Evolutionary conservation across 2,329 filamentous ascomycete species (phyloP), one percentile per base, ranked within the genome.

Genomic region (Colletotrichum cordylinicola): DNA sequence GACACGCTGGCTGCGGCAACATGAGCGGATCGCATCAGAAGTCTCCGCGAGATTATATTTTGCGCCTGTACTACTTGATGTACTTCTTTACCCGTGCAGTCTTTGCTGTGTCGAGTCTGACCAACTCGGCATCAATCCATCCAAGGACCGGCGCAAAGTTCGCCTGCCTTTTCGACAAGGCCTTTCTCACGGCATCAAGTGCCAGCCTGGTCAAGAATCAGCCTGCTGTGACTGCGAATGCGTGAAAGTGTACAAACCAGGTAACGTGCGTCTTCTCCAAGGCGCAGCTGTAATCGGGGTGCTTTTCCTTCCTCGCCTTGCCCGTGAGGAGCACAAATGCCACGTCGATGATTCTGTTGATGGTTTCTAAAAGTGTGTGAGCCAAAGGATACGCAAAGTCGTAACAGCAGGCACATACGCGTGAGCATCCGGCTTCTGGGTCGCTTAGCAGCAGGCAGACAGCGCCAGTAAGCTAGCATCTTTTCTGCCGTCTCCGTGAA

Each of bases 401-500:
- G 9, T 8, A 35, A 21, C 8, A 9, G 18, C 6, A 13, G 8
- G 8, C 15, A 84, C 91, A 83, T 85, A 93, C 92, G 90, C 86
- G 87, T 93, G 37, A 96, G 84, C n/a, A 98, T 83, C 35, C 82
- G 84, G 5, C 87, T 81, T 8, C 88, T 83, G 4, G 94, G 94
- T 78, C 90, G 91, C 79, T 89, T 90, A 6, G 81, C 79, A 39
- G 80, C 82, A 3, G 90, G 88, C 37, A 98, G 86, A 74, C 91
- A 92, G 9, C 88, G 86, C 8, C 86, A 82, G 78, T 93, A 93
- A 0, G 89, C 90, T 89, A 89, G 92, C 86, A 91, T 91, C 85
- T 96, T 98, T 85, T 91, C 92, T 10, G 95, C 96, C 8, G 94
- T 93, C 83, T 98, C 95, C 21, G 87, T 80, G 80, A 98, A 96